Base-by-base conservation (phyloP, 192 early-diverging fungal species). In the Oehlia diaphana region DNA sequence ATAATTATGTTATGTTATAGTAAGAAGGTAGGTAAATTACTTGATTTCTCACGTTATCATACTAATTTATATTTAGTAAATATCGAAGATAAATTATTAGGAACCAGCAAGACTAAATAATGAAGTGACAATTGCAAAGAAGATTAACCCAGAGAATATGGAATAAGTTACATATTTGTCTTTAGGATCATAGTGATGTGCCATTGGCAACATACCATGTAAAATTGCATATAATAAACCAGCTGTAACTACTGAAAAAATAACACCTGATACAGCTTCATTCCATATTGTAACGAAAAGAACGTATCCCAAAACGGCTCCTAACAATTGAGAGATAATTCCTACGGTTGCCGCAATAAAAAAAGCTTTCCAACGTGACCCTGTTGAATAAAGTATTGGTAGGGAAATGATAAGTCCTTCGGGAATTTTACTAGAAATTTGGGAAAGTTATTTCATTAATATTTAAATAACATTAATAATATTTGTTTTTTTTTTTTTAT, bases 231-330 rank as follows among this genome's bases (percentile, higher is more conserved):
- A 79, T 16, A 79, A 23, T 70, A 79, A 65, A 35, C 28, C 6
- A 0, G 73, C 79, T 13, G 73, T 66, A 8, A 76, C 79, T 2
- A 76, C 72, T 12, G 79, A 9, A 65, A 79, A 76, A n/a, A 79
- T 21, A 21, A 67, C 16, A 28, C 49, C 79, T 19, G 39, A 49
- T 21, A 79, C 50, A 7, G 73, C 79, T 9, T 19, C 19, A 44
- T 79, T 79, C 79, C 79, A 79, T 23, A 61, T 12, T 4, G 79
- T 76, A 28, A 79, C 72, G 14, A 79, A 79, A 7, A 79, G n/a
- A 23, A 79, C 9, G 13, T 79, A 79, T 14, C 79, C 79, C 1
- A 74, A 16, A 8, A 75, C 0, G 9, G 71, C 79, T 21, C 79
- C 79, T 16, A 74, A 50, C 49, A 79, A n/a, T 65, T 74, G 72